These are phyloP conservation scores for Monilinia aucupariae DNA, from an alignment of 2,329 filamentous ascomycete species.

Conservation along the genomic window DNA sequence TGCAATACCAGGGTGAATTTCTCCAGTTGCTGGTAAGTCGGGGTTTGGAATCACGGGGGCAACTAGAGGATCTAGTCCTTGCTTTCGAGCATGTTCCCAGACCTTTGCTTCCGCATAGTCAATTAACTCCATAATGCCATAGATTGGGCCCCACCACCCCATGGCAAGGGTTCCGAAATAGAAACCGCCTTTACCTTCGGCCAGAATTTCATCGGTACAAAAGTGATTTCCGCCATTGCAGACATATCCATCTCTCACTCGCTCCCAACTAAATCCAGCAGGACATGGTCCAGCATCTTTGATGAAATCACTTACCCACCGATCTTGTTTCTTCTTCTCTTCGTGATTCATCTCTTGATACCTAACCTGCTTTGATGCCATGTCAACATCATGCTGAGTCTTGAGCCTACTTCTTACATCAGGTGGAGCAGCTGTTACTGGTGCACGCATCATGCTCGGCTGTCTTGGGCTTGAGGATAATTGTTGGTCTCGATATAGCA, in stretches of 20 bases:
- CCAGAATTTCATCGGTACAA: slow-evolving; percentile 23
- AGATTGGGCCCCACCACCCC: slow-evolving; percentile 11
- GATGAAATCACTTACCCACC: slow-evolving; percentile 20
- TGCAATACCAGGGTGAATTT: slow-evolving; percentile 4
- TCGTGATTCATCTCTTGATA: slow-evolving; percentile 14
- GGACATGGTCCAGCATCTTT: slow-evolving; percentile 18
- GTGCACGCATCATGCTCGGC: background rate
- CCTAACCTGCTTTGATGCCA: slow-evolving; percentile 22
- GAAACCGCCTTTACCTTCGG: slow-evolving; percentile 24
- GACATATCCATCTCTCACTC: slow-evolving; percentile 22
- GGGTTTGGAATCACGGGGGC: background rate
- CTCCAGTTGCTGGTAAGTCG: background rate
- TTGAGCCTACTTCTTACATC: slow-evolving; percentile 3
- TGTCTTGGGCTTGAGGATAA: background rate
- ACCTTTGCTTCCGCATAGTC: background rate
- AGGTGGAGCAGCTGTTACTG: slow-evolving; percentile 8
- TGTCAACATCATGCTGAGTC: slow-evolving; percentile 16
- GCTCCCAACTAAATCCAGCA: slow-evolving; percentile 16
- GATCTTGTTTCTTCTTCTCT: slow-evolving; percentile 23
- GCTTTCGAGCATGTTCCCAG: background rate
- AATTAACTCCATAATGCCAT: rapidly evolving
- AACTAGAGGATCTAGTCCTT: background rate
- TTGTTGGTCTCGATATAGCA: slow-evolving; percentile 2
- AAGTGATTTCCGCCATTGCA: slow-evolving; percentile 22
- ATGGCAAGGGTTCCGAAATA: slow-evolving; percentile 1